Conservation (phyloP, 179 eudicot species). For the Sideroxylon spinosum region DNA sequence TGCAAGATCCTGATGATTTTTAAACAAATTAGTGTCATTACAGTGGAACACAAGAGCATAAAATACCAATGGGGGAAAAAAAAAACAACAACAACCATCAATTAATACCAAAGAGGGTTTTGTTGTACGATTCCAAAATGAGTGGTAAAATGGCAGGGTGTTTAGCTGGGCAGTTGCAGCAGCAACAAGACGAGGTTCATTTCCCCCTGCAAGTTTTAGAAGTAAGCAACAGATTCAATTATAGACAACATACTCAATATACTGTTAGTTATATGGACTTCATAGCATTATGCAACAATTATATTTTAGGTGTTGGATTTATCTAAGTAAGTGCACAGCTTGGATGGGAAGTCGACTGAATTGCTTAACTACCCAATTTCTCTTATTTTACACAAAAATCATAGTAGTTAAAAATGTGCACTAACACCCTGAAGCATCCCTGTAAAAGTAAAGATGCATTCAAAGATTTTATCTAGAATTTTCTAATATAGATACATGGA, state of each 20-base stretch:
- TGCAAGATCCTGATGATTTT: constrained; percentile 69
- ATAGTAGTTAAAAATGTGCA: background rate
- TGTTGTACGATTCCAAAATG: constrained; percentile 96
- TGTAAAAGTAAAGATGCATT: background rate
- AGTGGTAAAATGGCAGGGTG: constrained; percentile 88
- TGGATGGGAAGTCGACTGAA: background rate
- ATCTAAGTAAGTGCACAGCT: background rate
- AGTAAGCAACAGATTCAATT: constrained; percentile 7
- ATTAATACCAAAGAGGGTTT: constrained; percentile 73
- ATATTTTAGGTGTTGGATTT: background rate
- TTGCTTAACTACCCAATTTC: background rate
- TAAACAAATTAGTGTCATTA: background rate
- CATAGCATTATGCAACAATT: background rate
- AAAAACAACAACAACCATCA: no score
- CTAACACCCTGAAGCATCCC: background rate
- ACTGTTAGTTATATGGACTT: background rate
- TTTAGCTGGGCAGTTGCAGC: constrained; percentile 82
- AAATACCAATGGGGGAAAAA: no score
- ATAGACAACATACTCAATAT: background rate
- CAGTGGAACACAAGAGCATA: background rate
- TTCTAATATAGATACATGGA: background rate
- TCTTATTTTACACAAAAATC: no score
- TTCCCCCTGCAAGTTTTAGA: constrained; percentile 63
- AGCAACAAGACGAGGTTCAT: constrained; percentile 83
- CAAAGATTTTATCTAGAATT: background rate